Conservation (phyloP, 2,329 filamentous ascomycete species). For the Curvularia sp. region DNA sequence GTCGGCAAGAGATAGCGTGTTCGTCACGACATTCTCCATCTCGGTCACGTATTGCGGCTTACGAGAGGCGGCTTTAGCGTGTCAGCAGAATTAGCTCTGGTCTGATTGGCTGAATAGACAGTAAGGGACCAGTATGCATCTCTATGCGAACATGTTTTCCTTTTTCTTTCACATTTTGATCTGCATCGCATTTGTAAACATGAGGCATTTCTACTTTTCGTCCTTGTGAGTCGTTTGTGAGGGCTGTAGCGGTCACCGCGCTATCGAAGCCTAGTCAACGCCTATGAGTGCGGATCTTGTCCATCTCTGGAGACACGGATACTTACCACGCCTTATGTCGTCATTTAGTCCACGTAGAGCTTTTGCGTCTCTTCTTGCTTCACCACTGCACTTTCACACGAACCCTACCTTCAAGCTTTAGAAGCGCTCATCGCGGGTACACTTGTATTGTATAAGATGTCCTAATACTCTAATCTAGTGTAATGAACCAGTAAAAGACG, state of each 20-base stretch:
- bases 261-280: background rate
- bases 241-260: background rate
- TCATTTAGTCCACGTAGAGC: background rate
- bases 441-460: background rate
- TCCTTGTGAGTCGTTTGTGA: background rate
- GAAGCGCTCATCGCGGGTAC: background rate
- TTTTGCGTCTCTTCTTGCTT: background rate
- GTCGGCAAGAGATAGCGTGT: background rate
- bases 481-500: background rate
- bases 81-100: background rate
- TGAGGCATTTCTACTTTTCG: background rate
- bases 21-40: background rate
- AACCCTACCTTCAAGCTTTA: background rate
- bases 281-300: background rate
- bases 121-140: background rate
- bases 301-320: background rate
- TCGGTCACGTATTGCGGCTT: background rate
- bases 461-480: background rate
- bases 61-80: background rate
- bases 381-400: background rate
- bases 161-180: background rate
- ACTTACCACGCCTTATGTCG: background rate
- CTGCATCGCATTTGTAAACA: background rate
- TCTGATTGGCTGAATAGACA: background rate
- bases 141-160: background rate